Evolutionary conservation across 75 land plant genomes (phyloP).

Genomic region (Ceratopteris richardii): DNA sequence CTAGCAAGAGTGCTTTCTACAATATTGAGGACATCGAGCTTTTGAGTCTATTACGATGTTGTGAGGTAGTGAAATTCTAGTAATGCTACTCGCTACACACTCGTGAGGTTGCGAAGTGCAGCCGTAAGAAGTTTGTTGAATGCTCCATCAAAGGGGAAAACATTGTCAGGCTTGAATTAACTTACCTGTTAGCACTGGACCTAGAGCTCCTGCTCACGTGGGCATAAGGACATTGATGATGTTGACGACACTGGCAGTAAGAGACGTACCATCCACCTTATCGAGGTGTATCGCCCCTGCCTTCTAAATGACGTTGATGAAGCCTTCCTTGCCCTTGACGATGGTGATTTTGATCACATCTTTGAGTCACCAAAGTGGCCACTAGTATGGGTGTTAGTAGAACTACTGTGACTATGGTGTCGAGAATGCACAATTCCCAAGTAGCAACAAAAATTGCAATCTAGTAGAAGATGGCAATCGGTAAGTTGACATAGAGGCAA

Average conservation of each 20-base stretch:
- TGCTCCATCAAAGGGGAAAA: slow-evolving; percentile 26
- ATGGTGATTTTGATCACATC: too few species aligned
- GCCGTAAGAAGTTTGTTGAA: slow-evolving; percentile 14
- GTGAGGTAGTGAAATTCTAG: slow-evolving; percentile 19
- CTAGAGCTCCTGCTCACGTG: slow-evolving; percentile 8
- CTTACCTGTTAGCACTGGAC: slow-evolving; percentile 4
- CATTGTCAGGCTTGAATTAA: slow-evolving; percentile 8
- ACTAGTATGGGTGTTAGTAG: too few species aligned
- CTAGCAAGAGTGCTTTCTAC: slow-evolving; percentile 11
- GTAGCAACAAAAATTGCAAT: too few species aligned
- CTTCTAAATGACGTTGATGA: slow-evolving; percentile 33
- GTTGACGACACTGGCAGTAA: slow-evolving; percentile 21
- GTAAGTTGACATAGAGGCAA: too few species aligned
- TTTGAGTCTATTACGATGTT: slow-evolving; percentile 6
- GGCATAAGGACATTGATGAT: slow-evolving; percentile 30
- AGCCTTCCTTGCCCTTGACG: slow-evolving; percentile 29
- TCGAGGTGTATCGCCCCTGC: slow-evolving; percentile 5
- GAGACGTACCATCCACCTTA: too few species aligned
- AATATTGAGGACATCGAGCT: not conserved
- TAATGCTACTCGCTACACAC: slow-evolving; percentile 6
- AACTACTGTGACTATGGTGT: too few species aligned
- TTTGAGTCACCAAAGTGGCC: too few species aligned
- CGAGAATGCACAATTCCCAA: too few species aligned
- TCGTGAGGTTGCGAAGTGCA: not conserved
- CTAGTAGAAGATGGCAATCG: too few species aligned